Evolutionary conservation across 1,139 yeast genomes (phyloP).

Genomic region (Hanseniaspora gamundiae): DNA sequence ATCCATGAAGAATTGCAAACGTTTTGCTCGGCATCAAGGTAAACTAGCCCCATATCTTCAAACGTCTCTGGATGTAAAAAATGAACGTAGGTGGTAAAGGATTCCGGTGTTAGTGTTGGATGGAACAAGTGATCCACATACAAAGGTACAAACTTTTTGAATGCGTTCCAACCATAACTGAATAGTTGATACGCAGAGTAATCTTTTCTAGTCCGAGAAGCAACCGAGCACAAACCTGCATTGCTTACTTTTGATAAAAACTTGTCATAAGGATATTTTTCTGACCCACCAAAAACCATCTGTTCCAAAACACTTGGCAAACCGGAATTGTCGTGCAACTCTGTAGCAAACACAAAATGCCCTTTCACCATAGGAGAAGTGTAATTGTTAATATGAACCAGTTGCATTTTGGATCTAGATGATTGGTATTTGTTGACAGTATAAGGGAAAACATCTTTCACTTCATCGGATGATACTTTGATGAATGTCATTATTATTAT

Average conservation of each 20-base stretch:
- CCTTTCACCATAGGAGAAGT: conserved; percentile 77
- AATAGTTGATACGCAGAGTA: conserved; percentile 77
- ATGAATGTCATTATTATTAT: background rate
- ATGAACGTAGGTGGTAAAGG: conserved; percentile 78
- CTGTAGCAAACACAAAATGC: conserved; percentile 83
- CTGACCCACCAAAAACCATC: conserved; percentile 76
- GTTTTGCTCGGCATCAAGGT: conserved; percentile 53
- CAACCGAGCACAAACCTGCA: conserved; percentile 61
- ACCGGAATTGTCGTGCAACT: conserved; percentile 64
- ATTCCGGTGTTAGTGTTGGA: conserved; percentile 73
- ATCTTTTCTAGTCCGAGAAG: conserved; percentile 81
- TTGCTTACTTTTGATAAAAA: conserved; percentile 68
- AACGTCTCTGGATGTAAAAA: conserved; percentile 69
- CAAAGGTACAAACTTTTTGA: conserved; percentile 59
- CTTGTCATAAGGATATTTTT: conserved; percentile 74
- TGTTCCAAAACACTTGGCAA: conserved; percentile 86
- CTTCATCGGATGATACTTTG: background rate
- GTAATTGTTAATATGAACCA: conserved; percentile 50
- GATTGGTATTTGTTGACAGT: background rate
- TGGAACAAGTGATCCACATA: conserved; percentile 67
- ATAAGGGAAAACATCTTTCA: background rate
- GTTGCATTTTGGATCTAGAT: conserved; percentile 61
- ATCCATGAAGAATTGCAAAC: conserved; percentile 39
- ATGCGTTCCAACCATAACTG: conserved; percentile 90
- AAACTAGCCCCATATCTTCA: conserved; percentile 82